Percentiles rank a stretch among this genome's conserved stretches.
Conservation (phyloP, 2,329 filamentous ascomycete genomes). For the Macrophomina phaseolina region DNA sequence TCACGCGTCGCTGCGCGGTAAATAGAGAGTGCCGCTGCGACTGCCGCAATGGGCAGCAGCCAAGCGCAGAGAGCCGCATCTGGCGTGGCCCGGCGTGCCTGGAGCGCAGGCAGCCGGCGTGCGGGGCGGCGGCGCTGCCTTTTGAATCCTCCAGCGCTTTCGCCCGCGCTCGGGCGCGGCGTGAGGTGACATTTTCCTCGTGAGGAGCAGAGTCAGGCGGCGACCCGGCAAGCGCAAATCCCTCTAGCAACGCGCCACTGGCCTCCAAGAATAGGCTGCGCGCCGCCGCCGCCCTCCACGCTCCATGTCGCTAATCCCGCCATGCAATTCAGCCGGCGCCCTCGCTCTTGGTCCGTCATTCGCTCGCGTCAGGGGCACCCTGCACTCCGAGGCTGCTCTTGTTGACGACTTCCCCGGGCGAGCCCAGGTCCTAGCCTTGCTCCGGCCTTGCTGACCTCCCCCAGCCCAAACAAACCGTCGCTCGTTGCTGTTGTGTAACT, state of each 20-base stretch:
- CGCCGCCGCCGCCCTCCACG: slow-evolving; percentile 18
- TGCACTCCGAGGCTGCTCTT: not conserved
- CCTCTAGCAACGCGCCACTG: slow-evolving; percentile 25
- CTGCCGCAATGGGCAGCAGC: slow-evolving; percentile 9
- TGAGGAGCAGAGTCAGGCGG: slow-evolving; percentile 18
- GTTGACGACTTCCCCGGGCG: slow-evolving; percentile 23
- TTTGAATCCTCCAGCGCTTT: slow-evolving; percentile 7
- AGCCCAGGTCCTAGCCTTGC: not conserved
- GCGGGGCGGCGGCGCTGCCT: slow-evolving; percentile 1
- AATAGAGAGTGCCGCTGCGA: slow-evolving; percentile 16
- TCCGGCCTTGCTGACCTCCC: slow-evolving; percentile 14
- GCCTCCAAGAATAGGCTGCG: slow-evolving; percentile 15
- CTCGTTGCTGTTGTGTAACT: slow-evolving; percentile 26
- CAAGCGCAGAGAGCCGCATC: slow-evolving; percentile 10
- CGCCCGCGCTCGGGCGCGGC: not conserved
- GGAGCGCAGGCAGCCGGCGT: not conserved
- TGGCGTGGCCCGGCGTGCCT: not conserved
- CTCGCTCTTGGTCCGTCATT: slow-evolving; percentile 15
- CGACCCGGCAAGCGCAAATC: slow-evolving; percentile 18
- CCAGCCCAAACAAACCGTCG: slow-evolving; percentile 14
- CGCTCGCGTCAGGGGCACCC: slow-evolving; percentile 21
- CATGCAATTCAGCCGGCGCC: slow-evolving; percentile 20
- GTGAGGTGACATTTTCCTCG: slow-evolving; percentile 22
- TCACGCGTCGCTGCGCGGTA: slow-evolving; percentile 2
- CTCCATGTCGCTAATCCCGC: slow-evolving; percentile 24